Base-by-base conservation (phyloP, 306 rosid genomes). In the Glycine latifolia region DNA sequence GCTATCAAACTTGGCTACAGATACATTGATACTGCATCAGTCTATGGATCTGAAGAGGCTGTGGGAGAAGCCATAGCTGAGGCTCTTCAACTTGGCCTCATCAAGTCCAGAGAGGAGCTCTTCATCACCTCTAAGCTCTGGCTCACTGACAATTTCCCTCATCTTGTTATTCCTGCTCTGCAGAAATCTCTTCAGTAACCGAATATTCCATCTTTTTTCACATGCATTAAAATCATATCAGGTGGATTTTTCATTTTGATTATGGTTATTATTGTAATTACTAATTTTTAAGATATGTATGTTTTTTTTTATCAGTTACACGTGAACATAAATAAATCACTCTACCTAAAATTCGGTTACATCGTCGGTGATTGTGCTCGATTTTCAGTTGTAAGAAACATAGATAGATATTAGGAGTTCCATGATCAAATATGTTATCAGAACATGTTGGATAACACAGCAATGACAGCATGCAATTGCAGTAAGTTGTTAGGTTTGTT, bases 51-150 rank as follows among this genome's bases (percentile, higher is more conserved):
- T 11, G 84, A 84, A n/a, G 52, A 84, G 14, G 84, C 81, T 47
- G 11, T 84, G 16, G 87, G 87, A 56, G 87, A 84, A 73, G 87
- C 84, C 62, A 79, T 84, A 54, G 50, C 55, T 35, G 81, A 84
- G 58, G 84, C 87, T 10, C 71, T 79, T 79, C 63, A 79, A 39
- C 76, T 79, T 66, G 88, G 88, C 15, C 47, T 85, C 0, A 76
- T 85, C n/a, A 39, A 10, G 0, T 76, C 82, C 12, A 81, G 88
- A n/a, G 79, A 76, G 26, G 88, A 85, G 4, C 85, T 85, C 52
- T 85, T 85, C 48, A 76, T 85, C 75, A 85, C 88, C 4, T 61
- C 88, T 15, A 85, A 85, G 74, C 82, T 85, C 2, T 80, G 85
- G 85, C 4, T 78, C 8, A 80, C 70, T 6, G 66, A 76, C 1